Evolutionary conservation across 345 rosid species (phyloP).

Genomic region (Gossypium australe): DNA sequence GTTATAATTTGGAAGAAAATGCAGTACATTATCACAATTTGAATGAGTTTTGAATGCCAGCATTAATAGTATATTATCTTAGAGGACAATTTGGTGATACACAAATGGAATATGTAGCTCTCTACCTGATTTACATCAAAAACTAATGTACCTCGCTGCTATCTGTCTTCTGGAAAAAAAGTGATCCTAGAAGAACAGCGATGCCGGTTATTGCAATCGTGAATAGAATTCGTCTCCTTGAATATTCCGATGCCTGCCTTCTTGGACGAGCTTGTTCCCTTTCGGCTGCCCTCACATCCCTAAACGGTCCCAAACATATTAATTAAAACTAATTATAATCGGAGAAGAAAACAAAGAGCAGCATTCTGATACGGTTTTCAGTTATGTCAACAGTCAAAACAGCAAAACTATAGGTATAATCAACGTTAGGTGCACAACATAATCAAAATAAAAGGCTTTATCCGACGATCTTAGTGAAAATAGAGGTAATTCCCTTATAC

Average conservation of each 20-base stretch:
- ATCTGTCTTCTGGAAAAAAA: conserved; percentile 73
- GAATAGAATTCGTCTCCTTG: conserved; percentile 59
- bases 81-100: conserved; percentile 21
- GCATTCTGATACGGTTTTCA: not conserved
- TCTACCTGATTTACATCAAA: conserved; percentile 28
- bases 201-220: conserved; percentile 91
- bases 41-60: conserved; percentile 13
- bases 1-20: not conserved
- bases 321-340: not conserved
- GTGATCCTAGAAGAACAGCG: conserved; percentile 79
- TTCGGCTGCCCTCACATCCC: conserved; percentile 56
- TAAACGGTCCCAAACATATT: conserved; percentile 14
- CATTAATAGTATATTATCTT: conserved; percentile 5
- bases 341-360: not conserved
- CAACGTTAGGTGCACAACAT: not conserved
- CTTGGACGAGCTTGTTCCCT: conserved; percentile 50
- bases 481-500: not conserved
- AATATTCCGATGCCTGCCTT: conserved; percentile 47
- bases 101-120: conserved; percentile 24
- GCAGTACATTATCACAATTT: conserved; percentile 16
- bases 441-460: not conserved
- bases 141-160: conserved; percentile 39
- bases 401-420: not conserved
- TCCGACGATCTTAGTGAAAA: not conserved
- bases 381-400: not conserved